These are phyloP conservation scores for Odonthalia washingtoniensis DNA, from an alignment of 31 red algal genomes.

Conservation along the genomic window DNA sequence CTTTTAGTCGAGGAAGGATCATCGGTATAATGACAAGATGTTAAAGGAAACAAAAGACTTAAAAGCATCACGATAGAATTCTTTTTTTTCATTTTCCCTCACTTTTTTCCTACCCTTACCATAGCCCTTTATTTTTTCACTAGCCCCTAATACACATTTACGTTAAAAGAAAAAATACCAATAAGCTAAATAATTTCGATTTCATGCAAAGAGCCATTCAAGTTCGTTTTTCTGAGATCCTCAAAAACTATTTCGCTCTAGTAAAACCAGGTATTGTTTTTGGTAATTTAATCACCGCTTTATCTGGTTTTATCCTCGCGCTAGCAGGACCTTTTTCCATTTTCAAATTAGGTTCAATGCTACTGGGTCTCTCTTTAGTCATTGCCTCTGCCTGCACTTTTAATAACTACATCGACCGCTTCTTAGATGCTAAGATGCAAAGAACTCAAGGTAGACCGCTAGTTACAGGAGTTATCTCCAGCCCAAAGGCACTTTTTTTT, in stretches of 20 bases:
- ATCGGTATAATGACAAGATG: no score
- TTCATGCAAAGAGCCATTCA: no score
- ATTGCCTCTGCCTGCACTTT: neutral
- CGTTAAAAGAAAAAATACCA: no score
- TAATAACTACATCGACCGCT: constrained; percentile 1
- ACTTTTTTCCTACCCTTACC: no score
- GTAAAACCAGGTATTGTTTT: constrained; percentile 12
- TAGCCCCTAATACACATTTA: no score
- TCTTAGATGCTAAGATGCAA: constrained; percentile 18
- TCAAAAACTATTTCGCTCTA: constrained; percentile 5
- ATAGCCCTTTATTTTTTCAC: no score
- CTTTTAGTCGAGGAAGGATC: no score
- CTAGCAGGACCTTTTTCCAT: neutral
- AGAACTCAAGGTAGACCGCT: constrained; percentile 20
- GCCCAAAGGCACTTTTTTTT: constrained; percentile 7
- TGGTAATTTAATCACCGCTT: neutral
- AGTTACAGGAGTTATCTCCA: neutral
- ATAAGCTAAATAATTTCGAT: no score
- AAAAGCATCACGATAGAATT: no score
- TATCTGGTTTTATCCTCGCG: constrained; percentile 15
- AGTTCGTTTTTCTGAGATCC: no score
- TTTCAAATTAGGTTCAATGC: neutral
- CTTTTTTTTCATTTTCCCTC: no score
- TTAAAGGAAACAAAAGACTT: no score
- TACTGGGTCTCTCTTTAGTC: constrained; percentile 7